Evolutionary conservation across 345 rosid genomes (phyloP).

Genomic region (Eucalyptus pauciflora): DNA sequence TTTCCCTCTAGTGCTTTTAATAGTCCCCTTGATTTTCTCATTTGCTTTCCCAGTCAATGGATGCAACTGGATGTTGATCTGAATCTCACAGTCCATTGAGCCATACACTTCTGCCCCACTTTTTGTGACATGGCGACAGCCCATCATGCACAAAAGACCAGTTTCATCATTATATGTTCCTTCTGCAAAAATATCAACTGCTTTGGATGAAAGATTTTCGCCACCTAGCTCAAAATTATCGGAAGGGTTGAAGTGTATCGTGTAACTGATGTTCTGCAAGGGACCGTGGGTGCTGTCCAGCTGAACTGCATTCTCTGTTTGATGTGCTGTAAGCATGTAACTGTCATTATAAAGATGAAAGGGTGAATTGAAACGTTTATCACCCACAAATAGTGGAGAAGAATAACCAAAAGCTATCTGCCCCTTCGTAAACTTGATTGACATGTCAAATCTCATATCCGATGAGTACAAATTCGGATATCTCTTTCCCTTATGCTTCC

Average conservation of each 20-base stretch:
- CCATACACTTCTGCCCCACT: not conserved
- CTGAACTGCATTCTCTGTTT: not conserved
- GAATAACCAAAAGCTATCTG: constrained; percentile 29
- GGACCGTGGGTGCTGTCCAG: constrained; percentile 11
- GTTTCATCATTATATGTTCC: constrained; percentile 52
- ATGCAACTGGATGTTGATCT: constrained; percentile 39
- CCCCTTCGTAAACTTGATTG: constrained; percentile 28
- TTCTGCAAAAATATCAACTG: constrained; percentile 54
- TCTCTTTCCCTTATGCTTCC: constrained; percentile 24
- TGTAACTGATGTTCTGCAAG: constrained; percentile 58
- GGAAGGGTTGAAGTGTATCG: constrained; percentile 16
- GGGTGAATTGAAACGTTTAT: constrained; percentile 10
- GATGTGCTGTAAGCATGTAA: not conserved
- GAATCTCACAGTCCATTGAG: constrained; percentile 54
- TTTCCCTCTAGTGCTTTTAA: constrained; percentile 50
- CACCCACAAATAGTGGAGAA: constrained; percentile 57
- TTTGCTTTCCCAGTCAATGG: constrained; percentile 34
- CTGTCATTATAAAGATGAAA: not conserved
- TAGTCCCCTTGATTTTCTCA: constrained; percentile 48
- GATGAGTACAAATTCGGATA: constrained; percentile 45
- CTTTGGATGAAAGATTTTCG: constrained; percentile 2
- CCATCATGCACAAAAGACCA: constrained; percentile 81
- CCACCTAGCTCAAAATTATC: constrained; percentile 7
- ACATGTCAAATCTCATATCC: constrained; percentile 66
- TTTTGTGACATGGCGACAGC: constrained; percentile 35